Evolutionary conservation across 1,284 basidiomycete species (phyloP).

Genomic region (Fistulina hepatica): DNA sequence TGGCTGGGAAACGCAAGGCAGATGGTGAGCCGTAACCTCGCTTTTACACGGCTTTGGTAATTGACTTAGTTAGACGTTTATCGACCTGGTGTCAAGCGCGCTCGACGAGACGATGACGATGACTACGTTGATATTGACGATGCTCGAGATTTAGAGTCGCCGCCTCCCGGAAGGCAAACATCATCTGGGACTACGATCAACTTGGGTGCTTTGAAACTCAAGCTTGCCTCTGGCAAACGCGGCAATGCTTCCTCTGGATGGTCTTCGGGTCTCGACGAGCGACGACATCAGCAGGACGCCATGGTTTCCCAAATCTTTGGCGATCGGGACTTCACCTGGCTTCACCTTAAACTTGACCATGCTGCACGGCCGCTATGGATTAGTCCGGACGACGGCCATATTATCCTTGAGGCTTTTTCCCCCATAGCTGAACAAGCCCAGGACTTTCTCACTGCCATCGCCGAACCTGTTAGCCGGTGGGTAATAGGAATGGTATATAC

Average conservation of each 20-base stretch:
- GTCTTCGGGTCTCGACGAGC: conserved; percentile 40
- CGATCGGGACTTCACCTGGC: conserved; percentile 75
- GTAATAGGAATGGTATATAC: conserved; percentile 24
- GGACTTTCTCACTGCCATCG: conserved; percentile 96
- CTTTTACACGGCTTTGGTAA: neutral
- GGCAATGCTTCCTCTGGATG: conserved; percentile 32
- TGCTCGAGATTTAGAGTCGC: conserved; percentile 40
- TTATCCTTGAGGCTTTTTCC: conserved; percentile 93
- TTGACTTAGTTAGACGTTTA: conserved; percentile 22
- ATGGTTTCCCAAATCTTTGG: conserved; percentile 71
- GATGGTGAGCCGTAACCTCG: conserved; percentile 31
- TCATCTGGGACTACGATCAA: conserved; percentile 70
- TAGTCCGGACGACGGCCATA: conserved; percentile 85
- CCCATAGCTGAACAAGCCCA: conserved; percentile 97
- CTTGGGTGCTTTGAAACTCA: conserved; percentile 68
- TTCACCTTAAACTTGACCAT: conserved; percentile 85
- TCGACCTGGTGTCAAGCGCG: conserved; percentile 39
- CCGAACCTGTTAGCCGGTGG: conserved; percentile 97
- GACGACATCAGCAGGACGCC: conserved; percentile 58
- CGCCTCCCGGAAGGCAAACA: no score
- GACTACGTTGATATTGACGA: conserved; percentile 43
- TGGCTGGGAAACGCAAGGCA: conserved; percentile 39
- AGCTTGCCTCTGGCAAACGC: conserved; percentile 49
- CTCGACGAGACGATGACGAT: conserved; percentile 35
- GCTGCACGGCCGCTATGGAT: conserved; percentile 89